Evolutionary conservation across 1,139 yeast species (phyloP).

Genomic region (Candida mesenterica): DNA sequence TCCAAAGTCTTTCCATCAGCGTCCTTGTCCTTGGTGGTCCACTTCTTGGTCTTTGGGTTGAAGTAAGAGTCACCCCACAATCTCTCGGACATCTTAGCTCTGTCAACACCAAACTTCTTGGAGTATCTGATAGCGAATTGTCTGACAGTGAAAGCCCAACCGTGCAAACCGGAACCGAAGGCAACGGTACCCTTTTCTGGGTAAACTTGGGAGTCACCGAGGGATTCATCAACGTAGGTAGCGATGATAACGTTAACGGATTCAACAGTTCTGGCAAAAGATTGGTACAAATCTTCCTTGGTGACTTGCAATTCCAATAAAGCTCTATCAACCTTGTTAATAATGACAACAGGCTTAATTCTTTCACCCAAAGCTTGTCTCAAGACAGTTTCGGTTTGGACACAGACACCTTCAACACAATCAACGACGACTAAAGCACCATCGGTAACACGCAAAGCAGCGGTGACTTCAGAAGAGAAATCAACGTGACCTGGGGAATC

Average conservation of each 20-base stretch:
- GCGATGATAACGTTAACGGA: constrained; percentile 98
- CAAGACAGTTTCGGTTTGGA: constrained; percentile 99
- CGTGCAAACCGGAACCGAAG: constrained; percentile 99
- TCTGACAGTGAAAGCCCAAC: constrained; percentile 99
- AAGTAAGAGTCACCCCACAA: constrained; percentile 99
- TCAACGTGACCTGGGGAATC: constrained; percentile 99
- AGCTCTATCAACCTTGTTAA: constrained; percentile 99
- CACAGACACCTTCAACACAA: constrained; percentile 99
- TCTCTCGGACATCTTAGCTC: constrained; percentile 96
- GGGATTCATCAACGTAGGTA: constrained; percentile 84
- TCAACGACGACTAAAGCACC: constrained; percentile 99
- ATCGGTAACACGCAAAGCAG: constrained; percentile 99
- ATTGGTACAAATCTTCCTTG: constrained; percentile 98
- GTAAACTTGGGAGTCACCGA: constrained; percentile 98
- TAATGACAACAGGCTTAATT: constrained; percentile 97
- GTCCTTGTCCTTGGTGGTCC: constrained; percentile 96
- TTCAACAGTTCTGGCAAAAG: constrained; percentile 98
- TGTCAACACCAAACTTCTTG: constrained; percentile 99
- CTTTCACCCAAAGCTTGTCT: constrained; percentile 99
- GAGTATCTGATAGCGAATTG: constrained; percentile 98
- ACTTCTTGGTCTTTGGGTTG: constrained; percentile 99
- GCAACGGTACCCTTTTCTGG: constrained; percentile 99
- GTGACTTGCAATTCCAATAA: constrained; percentile 97
- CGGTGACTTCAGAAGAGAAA: constrained; percentile 99
- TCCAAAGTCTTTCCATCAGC: constrained; percentile 94